Conservation (phyloP, 495 filamentous ascomycete genomes). For the Patellaria atrata region DNA sequence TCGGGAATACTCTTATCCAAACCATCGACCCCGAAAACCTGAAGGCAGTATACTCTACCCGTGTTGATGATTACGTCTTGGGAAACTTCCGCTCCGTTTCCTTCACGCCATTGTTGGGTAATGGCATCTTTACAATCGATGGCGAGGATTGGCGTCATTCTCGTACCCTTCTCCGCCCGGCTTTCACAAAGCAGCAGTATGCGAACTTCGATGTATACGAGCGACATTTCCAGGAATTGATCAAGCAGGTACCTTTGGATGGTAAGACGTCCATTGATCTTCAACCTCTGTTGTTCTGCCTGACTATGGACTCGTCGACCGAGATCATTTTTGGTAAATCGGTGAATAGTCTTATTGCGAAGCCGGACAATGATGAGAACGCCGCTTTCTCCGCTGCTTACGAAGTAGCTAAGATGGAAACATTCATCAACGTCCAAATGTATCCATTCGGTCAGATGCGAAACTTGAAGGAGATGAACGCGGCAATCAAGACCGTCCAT, state of each 20-base stretch:
- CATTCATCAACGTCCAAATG: too few relatives aligned
- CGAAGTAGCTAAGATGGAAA: too few relatives aligned
- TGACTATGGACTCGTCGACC: conserved; percentile 35
- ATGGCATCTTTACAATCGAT: conserved; percentile 43
- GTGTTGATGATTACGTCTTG: conserved; percentile 26
- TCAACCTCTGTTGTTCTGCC: conserved; percentile 36
- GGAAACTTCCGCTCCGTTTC: conserved; percentile 23
- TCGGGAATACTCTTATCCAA: too few relatives aligned
- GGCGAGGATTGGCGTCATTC: conserved; percentile 39
- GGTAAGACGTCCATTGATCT: conserved; percentile 30
- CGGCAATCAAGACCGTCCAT: too few relatives aligned
- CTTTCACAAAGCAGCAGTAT: conserved; percentile 37
- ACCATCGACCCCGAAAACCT: conserved; percentile 32
- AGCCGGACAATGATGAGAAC: conserved; percentile 9
- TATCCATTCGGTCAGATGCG: too few relatives aligned
- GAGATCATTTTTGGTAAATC: conserved; percentile 34
- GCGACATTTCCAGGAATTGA: conserved; percentile 32
- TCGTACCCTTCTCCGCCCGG: conserved; percentile 39
- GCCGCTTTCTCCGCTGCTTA: conserved; percentile 17
- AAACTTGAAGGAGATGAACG: too few relatives aligned
- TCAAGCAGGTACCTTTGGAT: conserved; percentile 8
- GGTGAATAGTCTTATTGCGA: conserved; percentile 16
- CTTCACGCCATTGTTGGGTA: conserved; percentile 31
- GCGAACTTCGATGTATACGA: conserved; percentile 17
- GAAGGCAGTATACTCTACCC: conserved; percentile 28